Evolutionary conservation across 495 filamentous ascomycete genomes (phyloP), one percentile per base, ranked within the genome.

Genomic region (Aspergillus asperescens): DNA sequence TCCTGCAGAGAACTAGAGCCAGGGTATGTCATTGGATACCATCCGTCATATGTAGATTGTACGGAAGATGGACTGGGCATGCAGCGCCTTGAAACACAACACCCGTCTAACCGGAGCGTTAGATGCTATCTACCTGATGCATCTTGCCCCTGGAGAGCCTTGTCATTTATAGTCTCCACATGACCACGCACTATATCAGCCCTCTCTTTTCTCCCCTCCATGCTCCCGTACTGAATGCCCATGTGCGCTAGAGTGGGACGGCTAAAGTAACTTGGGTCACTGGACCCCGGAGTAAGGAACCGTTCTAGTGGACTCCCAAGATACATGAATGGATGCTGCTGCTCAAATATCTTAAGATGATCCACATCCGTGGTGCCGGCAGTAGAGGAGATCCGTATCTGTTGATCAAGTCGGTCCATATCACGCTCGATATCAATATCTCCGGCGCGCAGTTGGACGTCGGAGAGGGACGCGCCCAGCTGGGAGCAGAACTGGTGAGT

Each of bases 301-400:
- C 63, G 56, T 29, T 66, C 61, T 4, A 66, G 48, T 5, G 63
- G 63, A 3, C 46, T 54, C 15, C 52, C 60, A 1, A 52, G 48
- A 27, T 23, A 56, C 9, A 43, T 37, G n/a, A 20, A 48, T 7
- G 23, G 42, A 5, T 31, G 40, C 8, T 51, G 31, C 6, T 54
- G 32, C 24, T 60, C 51, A 18, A 58, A 59, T 7, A 61, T 42
- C 48, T 57, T 59, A 20, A 18, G 35, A 49, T 6, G 13, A 19
- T 44, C 39, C n/a, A 23, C 7, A 19, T 51, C 24, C 6, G 19
- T 32, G 10, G 25, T 16, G 29, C 28, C 18, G 19, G 41, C 18
- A 23, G 43, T 31, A 10, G 31, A 18, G 13, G 20, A 32, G 20
- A 25, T 16, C 8, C 18, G 34, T 35, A 34, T 29, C 20, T 13